Evolutionary conservation across 768 basidiomycete genomes (phyloP), one percentile per base, ranked within the genome.

Genomic region (Roridomyces roridus): DNA sequence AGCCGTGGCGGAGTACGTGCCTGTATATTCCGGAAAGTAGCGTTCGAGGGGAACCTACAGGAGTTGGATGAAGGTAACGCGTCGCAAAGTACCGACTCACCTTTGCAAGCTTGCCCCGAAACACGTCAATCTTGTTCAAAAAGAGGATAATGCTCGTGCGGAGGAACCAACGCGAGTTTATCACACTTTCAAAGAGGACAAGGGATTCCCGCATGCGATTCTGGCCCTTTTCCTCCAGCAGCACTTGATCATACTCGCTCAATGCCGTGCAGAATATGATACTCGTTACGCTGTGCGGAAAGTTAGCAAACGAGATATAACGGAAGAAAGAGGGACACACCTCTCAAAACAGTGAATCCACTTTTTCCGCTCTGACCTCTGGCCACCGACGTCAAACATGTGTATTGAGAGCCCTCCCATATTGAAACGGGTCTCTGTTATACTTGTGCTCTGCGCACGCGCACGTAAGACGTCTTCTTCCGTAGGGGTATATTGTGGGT

Each of bases 11-110:
- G n/a, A n/a, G n/a, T n/a, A n/a, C n/a, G n/a, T n/a, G n/a, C n/a
- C n/a, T n/a, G 91, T 90, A 70, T 96, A 96, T 67, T 95, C 94
- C 5, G 92, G 86, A 71, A 94, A 95, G 69, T 89, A 89, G 39
- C 77, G 76, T 58, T 90, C 88, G n/a, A 93, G 72, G 4, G 89
- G 89, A 0, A 89, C 83, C 87, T 88, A 64, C 12, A 24, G 36
- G 24, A 10, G 4, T 46, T 24, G n/a, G 34, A 43, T n/a, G n/a
- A n/a, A n/a, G n/a, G n/a, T n/a, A n/a, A n/a, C n/a, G n/a, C n/a
- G n/a, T n/a, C n/a, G n/a, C n/a, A n/a, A n/a, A n/a, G n/a, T n/a
- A n/a, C n/a, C 8, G 18, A 35, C 42, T 5, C 37, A 63, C 61
- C 61, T 59, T 58, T 4, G 21, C 31, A 10, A 63, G 44, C 51